These are phyloP conservation scores for Trichoderma breve DNA, from an alignment of 2,329 filamentous ascomycete species.

Conservation along the genomic window DNA sequence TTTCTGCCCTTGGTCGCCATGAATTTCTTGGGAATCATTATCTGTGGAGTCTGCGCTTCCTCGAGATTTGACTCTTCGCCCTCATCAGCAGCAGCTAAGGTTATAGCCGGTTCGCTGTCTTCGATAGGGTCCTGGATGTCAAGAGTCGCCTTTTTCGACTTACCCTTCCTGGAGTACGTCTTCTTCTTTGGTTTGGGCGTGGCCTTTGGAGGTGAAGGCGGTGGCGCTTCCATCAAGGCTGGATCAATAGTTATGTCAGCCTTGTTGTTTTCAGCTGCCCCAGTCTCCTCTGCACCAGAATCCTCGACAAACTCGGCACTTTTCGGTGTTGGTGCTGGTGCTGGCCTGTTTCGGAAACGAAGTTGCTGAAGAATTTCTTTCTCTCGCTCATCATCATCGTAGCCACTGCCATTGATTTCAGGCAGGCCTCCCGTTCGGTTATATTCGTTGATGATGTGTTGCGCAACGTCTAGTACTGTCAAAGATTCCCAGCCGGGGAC, in stretches of 20 bases:
- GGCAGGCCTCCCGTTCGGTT: slow-evolving; percentile 36
- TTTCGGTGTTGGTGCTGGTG: slow-evolving; percentile 12
- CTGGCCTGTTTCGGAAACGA: slow-evolving; percentile 12
- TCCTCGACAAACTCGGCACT: slow-evolving; percentile 33
- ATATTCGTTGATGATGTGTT: slow-evolving; percentile 36
- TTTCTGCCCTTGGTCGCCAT: slow-evolving; percentile 24
- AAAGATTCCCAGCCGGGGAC: slow-evolving; percentile 34
- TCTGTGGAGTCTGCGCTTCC: slow-evolving; percentile 28
- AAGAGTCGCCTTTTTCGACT: slow-evolving; percentile 26
- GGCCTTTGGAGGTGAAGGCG: slow-evolving; percentile 28
- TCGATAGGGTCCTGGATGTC: slow-evolving; percentile 34
- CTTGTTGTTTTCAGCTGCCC: neutral
- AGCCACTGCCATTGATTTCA: slow-evolving; percentile 32
- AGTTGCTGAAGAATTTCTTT: slow-evolving; percentile 32
- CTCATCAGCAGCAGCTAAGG: slow-evolving; percentile 18
- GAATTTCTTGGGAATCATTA: slow-evolving; percentile 32
- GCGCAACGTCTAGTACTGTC: slow-evolving; percentile 36
- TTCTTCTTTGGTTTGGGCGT: slow-evolving; percentile 30
- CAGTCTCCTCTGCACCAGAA: slow-evolving; percentile 32
- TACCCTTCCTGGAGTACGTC: slow-evolving; percentile 24
- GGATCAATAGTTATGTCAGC: slow-evolving; percentile 36
- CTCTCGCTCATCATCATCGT: slow-evolving; percentile 33
- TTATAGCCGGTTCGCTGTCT: slow-evolving; percentile 25
- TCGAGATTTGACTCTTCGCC: slow-evolving; percentile 30
- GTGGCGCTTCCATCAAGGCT: slow-evolving; percentile 26